phyloP scores from a whole-genome alignment of 345 rosid genomes.

The Jatropha curcas region DNA sequence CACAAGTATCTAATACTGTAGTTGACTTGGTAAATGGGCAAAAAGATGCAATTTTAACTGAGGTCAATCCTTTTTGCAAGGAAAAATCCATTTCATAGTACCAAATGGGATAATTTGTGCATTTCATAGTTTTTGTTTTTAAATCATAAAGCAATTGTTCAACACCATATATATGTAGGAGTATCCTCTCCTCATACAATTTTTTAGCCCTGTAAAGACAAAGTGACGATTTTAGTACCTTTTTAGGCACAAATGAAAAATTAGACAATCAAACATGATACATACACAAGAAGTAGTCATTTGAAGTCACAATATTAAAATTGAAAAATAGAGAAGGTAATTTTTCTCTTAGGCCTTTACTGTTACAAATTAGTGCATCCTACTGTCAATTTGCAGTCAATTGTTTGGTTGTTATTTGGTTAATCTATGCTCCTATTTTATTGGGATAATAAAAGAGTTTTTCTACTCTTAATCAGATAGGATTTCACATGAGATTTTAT shows the following conservation, averaged over 20 bases:
- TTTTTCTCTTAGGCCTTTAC: no score
- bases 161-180: conserved; percentile 74
- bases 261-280: background rate
- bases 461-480: no score
- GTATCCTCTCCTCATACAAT: conserved; percentile 69
- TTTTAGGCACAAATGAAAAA: background rate
- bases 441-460: no score
- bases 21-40: no score
- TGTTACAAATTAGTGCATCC: background rate
- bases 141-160: conserved; percentile 61
- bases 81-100: conserved; percentile 23
- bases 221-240: conserved; percentile 8
- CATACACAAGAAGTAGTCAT: background rate
- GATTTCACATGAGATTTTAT: no score
- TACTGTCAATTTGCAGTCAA: no score
- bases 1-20: no score
- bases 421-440: no score
- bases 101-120: conserved; percentile 96
- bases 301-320: background rate
- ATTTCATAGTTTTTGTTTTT: conserved; percentile 62
- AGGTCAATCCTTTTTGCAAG: no score
- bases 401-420: no score
- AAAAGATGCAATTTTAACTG: no score
- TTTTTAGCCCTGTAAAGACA: conserved; percentile 62
- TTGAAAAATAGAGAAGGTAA: no score